Base-by-base conservation (phyloP, 1,284 basidiomycete genomes). In the Violaceomyces palustris region DNA sequence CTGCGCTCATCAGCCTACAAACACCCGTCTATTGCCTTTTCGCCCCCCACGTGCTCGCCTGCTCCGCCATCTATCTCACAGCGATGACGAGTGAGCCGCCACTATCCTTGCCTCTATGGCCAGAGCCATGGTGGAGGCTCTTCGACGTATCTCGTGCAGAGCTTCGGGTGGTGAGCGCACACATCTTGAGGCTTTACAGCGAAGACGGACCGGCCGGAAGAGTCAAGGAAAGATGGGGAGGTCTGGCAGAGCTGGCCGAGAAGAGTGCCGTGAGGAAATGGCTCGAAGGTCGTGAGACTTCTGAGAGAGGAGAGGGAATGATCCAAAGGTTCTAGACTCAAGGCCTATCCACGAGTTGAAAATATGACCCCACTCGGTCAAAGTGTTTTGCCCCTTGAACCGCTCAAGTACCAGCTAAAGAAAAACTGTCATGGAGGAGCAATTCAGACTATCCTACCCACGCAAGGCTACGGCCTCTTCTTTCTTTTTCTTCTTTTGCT, bases 1-100 rank as follows among this genome's bases (percentile, higher is more conserved):
- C 28, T 17, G 14, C 32, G 19, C 26, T n/a, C 6, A n/a, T n/a
- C 50, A 92, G 89, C 15, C 77, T 93, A 30, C 88, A 93, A 74
- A 91, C 92, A 1, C 87, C 89, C 0, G 84, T 92, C 0, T 92
- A 92, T 71, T 85, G 87, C 0, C 75, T 91, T 3, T 91, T 91
- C 61, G 82, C 87, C 11, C 82, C 92, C 4, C 88, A 89, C 7
- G 86, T 86, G 2, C 85, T 96, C 21, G 89, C 92, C 23, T 84
- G 86, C 67, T 85, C 88, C 0, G 55, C 64, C 6, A 67, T 72
- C 27, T 68, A 68, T n/a, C 49, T 69, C 5, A 53, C 57, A 2
- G 45, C 64, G 3, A n/a, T 53, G 4, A 39, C 53, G 35, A 31
- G 41, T 22, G 32, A 28, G 14, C 48, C 53, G 11, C 61, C 54